Conservation (phyloP, 2,329 filamentous ascomycete genomes). For the Xylaria sp. region DNA sequence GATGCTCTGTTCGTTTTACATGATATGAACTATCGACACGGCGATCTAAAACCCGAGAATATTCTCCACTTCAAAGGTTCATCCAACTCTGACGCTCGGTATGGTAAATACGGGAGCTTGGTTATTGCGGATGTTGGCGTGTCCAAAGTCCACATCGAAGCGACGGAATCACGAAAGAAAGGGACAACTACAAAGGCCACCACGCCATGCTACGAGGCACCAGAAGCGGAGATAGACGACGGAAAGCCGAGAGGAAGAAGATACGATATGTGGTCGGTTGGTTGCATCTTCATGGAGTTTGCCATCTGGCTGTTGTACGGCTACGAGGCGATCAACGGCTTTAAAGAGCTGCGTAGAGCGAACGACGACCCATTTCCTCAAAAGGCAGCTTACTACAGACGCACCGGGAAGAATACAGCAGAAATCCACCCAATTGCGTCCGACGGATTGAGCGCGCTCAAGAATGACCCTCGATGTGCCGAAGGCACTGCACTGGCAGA, state of each 20-base stretch:
- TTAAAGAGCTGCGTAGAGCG: not conserved
- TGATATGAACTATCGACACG: slow-evolving; percentile 13
- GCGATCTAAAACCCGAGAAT: slow-evolving; percentile 31
- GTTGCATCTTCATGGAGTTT: slow-evolving; percentile 29
- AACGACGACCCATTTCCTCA: not conserved
- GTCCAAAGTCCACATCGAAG: slow-evolving; percentile 15
- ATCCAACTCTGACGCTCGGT: not conserved
- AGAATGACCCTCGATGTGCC: slow-evolving; percentile 12
- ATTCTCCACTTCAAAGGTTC: slow-evolving; percentile 18
- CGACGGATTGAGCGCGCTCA: not conserved
- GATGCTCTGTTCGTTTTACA: slow-evolving; percentile 21
- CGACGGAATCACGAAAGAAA: not conserved
- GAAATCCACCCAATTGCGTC: slow-evolving; percentile 6
- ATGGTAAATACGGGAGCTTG: slow-evolving; percentile 4
- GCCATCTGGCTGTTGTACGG: slow-evolving; percentile 26
- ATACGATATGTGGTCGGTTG: slow-evolving; percentile 33
- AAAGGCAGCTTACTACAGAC: slow-evolving; percentile 12
- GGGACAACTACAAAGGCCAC: slow-evolving; percentile 18
- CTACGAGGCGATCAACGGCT: slow-evolving; percentile 7
- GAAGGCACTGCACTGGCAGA: slow-evolving; percentile 5
- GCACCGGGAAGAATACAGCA: not conserved
- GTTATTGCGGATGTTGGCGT: slow-evolving; percentile 28
- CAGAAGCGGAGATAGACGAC: slow-evolving; percentile 10
- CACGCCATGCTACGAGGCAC: slow-evolving; percentile 25
- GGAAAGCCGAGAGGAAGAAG: not conserved